Base-by-base conservation (phyloP, 2,329 filamentous ascomycete genomes). In the Mycogone perniciosa region DNA sequence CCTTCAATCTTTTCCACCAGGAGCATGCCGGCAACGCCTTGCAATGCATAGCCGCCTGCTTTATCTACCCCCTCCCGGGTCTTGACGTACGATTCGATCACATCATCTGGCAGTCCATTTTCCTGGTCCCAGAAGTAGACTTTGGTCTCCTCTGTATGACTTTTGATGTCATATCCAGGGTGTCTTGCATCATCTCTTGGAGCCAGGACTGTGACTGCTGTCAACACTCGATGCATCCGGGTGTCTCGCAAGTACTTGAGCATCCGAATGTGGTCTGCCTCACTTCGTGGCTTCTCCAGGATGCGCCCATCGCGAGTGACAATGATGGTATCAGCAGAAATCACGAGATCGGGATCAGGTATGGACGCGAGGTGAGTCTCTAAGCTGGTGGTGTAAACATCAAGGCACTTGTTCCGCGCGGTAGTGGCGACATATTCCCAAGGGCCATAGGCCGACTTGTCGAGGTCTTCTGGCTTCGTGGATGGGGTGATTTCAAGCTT, bases 31-130 rank as follows among this genome's bases (percentile, higher is more conserved):
- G 88, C 93, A 8, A 92, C 75, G 0, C 92, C 93, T 70, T 99
- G 93, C 48, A 99, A 81, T 1, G 89, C 93, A 68, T 99, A 99
- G 0, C 93, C 93, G 2, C 93, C 93, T 0, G 93, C 93, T 75
- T 97, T 99, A 69, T 97, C 93, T 8, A 83, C 90, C 2, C 93
- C 93, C 74, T 99, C 93, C 50, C 92, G 78, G 26, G 92, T 96
- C 63, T 77, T 79, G 52, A 91, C 86, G 64, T 91, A 91, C 5
- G 74, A 80, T 59, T 89, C 74, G 53, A 97, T 84, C 58, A 96
- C 79, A 53, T 95, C 90, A 71, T 99, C 92, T 10, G 75, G 72
- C 53, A 82, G 64, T 4, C 80, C 80, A 11, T 79, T 73, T 10
- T 62, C 60, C 59, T 79, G 80, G 52, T 76, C 70, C 64, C 90